Evolutionary conservation across 306 rosid genomes (phyloP).

Genomic region (Oemleria cerasiformis): DNA sequence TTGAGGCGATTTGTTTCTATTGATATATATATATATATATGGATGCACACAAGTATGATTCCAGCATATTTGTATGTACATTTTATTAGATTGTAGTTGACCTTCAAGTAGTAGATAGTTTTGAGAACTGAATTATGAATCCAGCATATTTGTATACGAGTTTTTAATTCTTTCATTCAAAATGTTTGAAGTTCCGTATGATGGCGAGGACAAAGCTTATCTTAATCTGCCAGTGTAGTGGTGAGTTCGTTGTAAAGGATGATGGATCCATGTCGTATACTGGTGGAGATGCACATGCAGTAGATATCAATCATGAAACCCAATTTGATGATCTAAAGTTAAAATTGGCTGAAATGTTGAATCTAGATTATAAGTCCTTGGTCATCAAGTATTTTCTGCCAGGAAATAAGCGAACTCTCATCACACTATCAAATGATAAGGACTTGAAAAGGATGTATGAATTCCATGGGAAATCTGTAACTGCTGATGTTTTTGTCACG

Average conservation of each 20-base stretch:
- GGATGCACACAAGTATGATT: neutral
- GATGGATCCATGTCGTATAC: constrained; percentile 50
- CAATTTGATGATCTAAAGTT: constrained; percentile 41
- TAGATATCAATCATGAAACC: constrained; percentile 47
- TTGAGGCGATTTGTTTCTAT: neutral
- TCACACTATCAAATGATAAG: constrained; percentile 44
- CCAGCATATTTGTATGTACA: neutral
- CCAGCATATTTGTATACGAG: neutral
- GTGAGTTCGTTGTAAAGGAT: constrained; percentile 38
- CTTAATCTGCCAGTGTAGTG: constrained; percentile 51
- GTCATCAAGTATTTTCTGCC: constrained; percentile 55
- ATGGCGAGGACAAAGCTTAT: constrained; percentile 57
- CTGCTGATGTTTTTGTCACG: constrained; percentile 45
- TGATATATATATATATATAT: neutral
- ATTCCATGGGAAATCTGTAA: constrained; percentile 42
- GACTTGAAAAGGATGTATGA: constrained; percentile 54
- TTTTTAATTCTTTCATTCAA: constrained; percentile 8
- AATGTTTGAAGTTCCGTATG: constrained; percentile 23
- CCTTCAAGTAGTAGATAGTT: neutral
- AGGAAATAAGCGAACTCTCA: constrained; percentile 44
- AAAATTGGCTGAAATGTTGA: constrained; percentile 45
- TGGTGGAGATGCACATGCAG: constrained; percentile 60
- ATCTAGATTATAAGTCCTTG: constrained; percentile 38
- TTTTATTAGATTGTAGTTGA: neutral
- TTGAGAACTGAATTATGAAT: neutral